These are phyloP conservation scores for Hypomyces perniciosus DNA, from an alignment of 2,329 filamentous ascomycete genomes.

Conservation along the genomic window DNA sequence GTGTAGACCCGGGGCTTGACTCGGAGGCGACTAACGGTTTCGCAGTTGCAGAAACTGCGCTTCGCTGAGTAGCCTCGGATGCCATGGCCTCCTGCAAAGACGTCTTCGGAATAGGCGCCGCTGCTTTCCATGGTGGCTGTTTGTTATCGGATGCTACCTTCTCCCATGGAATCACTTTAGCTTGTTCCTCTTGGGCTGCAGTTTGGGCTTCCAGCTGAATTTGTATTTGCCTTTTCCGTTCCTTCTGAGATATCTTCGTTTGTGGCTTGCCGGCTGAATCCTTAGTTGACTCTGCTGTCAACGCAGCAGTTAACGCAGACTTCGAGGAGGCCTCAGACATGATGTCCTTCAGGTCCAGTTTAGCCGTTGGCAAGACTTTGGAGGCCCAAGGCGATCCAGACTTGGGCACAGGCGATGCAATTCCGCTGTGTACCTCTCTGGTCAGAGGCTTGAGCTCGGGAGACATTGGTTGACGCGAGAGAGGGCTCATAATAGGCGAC, in stretches of 20 bases:
- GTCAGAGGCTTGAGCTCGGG: background rate
- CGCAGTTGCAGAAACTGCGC: constrained; percentile 25
- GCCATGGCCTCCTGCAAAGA: constrained; percentile 45
- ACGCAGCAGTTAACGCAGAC: constrained; percentile 48
- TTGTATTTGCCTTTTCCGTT: constrained; percentile 78
- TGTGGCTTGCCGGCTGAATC: constrained; percentile 34
- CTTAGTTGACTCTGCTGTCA: constrained; percentile 45
- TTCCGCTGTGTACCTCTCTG: background rate
- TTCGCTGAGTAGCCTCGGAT: constrained; percentile 21
- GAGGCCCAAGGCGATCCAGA: constrained; percentile 44
- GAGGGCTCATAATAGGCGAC: constrained; percentile 13
- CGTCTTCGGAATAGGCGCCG: constrained; percentile 41
- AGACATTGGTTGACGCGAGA: constrained; percentile 5
- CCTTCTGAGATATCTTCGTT: constrained; percentile 79
- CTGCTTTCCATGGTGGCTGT: constrained; percentile 61
- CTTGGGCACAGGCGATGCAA: constrained; percentile 13
- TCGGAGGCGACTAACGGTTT: constrained; percentile 42
- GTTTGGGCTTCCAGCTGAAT: constrained; percentile 48
- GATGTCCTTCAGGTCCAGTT: constrained; percentile 70
- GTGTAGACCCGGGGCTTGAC: constrained; percentile 31
- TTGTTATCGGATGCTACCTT: constrained; percentile 32
- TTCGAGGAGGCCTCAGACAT: constrained; percentile 55
- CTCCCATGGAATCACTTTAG: constrained; percentile 39
- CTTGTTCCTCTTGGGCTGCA: constrained; percentile 28
- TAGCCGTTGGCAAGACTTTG: constrained; percentile 49